Evolutionary conservation across 495 filamentous ascomycete genomes (phyloP), one percentile per base, ranked within the genome.

Genomic region (Hypoxylon fuscum): DNA sequence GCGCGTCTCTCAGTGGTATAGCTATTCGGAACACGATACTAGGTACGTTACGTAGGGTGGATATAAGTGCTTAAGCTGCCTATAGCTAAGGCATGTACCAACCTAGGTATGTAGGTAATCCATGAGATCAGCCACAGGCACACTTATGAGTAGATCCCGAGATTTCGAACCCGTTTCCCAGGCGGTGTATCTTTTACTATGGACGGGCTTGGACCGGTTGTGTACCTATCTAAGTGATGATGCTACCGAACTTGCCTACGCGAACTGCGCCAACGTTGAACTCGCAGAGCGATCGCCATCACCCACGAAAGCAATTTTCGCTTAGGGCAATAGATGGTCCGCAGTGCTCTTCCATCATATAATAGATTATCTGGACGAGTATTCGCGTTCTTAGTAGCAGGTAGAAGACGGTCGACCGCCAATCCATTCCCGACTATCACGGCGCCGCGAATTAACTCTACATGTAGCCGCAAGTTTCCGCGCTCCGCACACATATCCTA

Each of bases 141-240:
- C n/a, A n/a, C n/a, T n/a, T n/a, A n/a, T n/a, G n/a, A n/a, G 49
- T 41, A 53, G 34, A 53, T 42, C 57, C 57, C 49, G 48, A 60
- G 48, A 53, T 60, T 46, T 46, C 35, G 37, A 51, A 45, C 41
- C 56, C 18, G n/a, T 38, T 59, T 35, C 25, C 46, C 22, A 59
- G 41, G 56, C 56, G 56, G 56, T 59, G 56, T 59, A 53, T 31
- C 11, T 42, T 25, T 15, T 44, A 17, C 51, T 12, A 46, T 47
- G 47, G 47, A 51, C 43, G 41, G 47, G 27, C 32, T 47, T 54
- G 14, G 40, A 52, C 56, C 29, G 22, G 56, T 53, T n/a, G n/a
- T n/a, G n/a, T n/a, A n/a, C n/a, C n/a, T n/a, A n/a, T n/a, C n/a
- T n/a, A n/a, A 14, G 49, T 40, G 32, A 29, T 47, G 35, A 53